Evolutionary conservation across 768 basidiomycete species (phyloP).

Genomic region (Psilocybe cubensis): DNA sequence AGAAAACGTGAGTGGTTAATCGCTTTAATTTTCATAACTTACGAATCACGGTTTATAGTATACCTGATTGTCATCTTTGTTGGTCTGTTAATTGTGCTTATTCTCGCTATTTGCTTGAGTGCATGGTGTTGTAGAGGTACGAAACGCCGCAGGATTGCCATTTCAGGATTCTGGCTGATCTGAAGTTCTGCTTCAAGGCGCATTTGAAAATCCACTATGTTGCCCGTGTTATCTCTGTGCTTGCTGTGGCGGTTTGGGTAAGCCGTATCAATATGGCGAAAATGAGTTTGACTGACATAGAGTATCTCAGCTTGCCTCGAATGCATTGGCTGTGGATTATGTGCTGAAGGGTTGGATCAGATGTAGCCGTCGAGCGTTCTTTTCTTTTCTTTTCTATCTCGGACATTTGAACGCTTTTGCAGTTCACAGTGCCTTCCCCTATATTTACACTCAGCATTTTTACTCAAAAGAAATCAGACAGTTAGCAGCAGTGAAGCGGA

Average conservation of each 20-base stretch:
- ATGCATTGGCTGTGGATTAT: slow-evolving; percentile 71
- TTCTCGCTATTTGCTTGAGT: slow-evolving; percentile 59
- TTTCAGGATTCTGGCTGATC: neutral
- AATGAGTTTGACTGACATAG: no score
- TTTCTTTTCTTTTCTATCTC: neutral
- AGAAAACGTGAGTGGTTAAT: slow-evolving; percentile 41
- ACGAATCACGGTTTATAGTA: slow-evolving; percentile 35
- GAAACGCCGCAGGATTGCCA: slow-evolving; percentile 10
- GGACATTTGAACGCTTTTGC: slow-evolving; percentile 4
- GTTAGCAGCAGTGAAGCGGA: neutral
- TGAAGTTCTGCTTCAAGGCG: slow-evolving; percentile 33
- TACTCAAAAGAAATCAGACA: neutral
- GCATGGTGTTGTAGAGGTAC: slow-evolving; percentile 69
- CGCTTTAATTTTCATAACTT: neutral
- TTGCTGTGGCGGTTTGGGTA: slow-evolving; percentile 71
- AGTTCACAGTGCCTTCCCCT: neutral
- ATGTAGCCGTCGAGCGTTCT: slow-evolving; percentile 16
- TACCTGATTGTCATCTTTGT: slow-evolving; percentile 71
- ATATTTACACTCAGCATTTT: neutral
- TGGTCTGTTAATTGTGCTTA: slow-evolving; percentile 57
- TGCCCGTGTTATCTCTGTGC: slow-evolving; percentile 77
- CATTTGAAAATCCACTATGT: slow-evolving; percentile 66
- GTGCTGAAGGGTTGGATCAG: slow-evolving; percentile 51
- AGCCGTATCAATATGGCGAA: no score
- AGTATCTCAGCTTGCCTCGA: slow-evolving; percentile 59